Evolutionary conservation across 2,329 filamentous ascomycete genomes (phyloP).

Genomic region (Periconia sp.): DNA sequence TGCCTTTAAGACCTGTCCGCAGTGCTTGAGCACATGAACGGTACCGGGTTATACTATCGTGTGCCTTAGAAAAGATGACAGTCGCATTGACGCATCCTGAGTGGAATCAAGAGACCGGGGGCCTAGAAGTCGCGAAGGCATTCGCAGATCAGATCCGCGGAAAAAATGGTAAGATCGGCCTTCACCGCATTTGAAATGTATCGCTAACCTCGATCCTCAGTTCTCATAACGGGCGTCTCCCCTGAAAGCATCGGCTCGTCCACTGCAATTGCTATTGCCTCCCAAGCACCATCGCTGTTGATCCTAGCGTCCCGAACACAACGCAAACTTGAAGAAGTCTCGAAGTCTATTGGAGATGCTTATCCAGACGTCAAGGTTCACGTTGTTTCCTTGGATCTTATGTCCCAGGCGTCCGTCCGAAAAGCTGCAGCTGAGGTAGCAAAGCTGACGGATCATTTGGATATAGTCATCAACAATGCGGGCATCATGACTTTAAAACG

Average conservation of each 20-base stretch:
- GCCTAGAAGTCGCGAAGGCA: constrained; percentile 37
- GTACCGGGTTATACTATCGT: no score
- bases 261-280: constrained; percentile 33
- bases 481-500: constrained; percentile 42
- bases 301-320: constrained; percentile 51
- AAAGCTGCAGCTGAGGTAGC: constrained; percentile 40
- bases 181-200: background rate
- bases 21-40: background rate
- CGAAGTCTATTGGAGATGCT: constrained; percentile 39
- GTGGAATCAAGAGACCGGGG: constrained; percentile 38
- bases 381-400: constrained; percentile 45
- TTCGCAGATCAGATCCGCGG: constrained; percentile 33
- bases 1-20: background rate
- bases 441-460: constrained; percentile 38
- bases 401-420: constrained; percentile 44
- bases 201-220: constrained; percentile 20
- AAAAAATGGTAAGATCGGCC: constrained; percentile 26
- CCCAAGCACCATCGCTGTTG: constrained; percentile 31
- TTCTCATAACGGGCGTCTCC: constrained; percentile 48
- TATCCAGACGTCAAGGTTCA: constrained; percentile 32
- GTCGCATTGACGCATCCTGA: constrained; percentile 41
- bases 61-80: background rate
- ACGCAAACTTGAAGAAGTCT: constrained; percentile 49
- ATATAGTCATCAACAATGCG: constrained; percentile 55
- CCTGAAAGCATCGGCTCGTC: constrained; percentile 39